Base-by-base conservation (phyloP, 352 stramenopile species). In the Plasmopara muralis region DNA sequence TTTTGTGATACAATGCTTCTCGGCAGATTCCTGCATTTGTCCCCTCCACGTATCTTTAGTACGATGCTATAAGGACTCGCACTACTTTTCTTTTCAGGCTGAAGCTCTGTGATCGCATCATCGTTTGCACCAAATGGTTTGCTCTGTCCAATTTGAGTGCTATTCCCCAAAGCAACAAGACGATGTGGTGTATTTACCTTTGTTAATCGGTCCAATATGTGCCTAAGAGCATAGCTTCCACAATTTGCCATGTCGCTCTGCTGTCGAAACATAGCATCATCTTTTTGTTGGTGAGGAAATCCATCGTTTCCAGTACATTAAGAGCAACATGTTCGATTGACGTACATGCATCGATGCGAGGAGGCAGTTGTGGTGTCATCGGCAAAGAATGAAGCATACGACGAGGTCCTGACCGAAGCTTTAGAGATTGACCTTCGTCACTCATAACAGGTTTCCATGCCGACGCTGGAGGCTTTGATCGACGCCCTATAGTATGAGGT, bases 221-320 rank as follows among this genome's bases (percentile, higher is more conserved):
- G 77, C 0, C 72, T 63, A n/a, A 92, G 55, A 9, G 78, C 73
- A 43, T 92, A 77, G 5, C 64, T 60, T 37, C 48, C 53, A 42
- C 47, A 39, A 20, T 75, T 69, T 4, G 57, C 43, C 0, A 76
- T 53, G 12, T 74, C 53, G 47, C 83, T 81, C 12, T 85, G 68
- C 43, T 83, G 65, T 13, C 70, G 70, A 40, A 92, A 89, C 52
- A 91, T 87, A 7, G 48, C 56, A 44, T 89, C 77, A 34, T 91
- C 76, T 44, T 77, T 65, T 34, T 84, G 43, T 53, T 70, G 47
- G 47, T 74, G 31, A 28, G 55, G 50, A 34, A 37, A 62, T n/a
- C 38, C 43, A 14, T 65, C 60, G 18, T 61, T 14, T 49, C 8
- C 18, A 37, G 62, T 25, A 12, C 34, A 35, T 51, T 40, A 31